Conservation (phyloP, 2,329 filamentous ascomycete genomes). For the Exophiala aquamarina region DNA sequence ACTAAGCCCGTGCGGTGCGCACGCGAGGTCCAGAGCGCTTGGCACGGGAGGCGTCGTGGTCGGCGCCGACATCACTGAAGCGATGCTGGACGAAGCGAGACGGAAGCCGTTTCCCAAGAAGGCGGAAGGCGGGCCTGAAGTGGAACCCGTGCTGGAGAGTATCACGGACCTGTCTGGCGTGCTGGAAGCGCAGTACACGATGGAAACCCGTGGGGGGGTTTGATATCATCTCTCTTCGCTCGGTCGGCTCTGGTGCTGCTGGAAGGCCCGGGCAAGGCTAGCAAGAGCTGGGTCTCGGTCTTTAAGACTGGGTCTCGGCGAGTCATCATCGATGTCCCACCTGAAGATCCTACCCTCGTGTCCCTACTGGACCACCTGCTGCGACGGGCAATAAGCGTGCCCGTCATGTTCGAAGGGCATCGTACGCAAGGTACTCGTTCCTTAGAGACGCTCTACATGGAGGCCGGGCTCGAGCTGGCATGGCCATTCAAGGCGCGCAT, state of each 20-base stretch:
- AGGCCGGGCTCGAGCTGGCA: conserved; percentile 13
- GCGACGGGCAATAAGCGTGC: conserved; percentile 6
- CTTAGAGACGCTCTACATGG: conserved; percentile 11
- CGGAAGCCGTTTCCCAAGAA: not conserved
- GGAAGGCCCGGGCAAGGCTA: conserved; percentile 4
- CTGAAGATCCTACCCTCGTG: conserved; percentile 13
- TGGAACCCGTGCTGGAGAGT: conserved; percentile 11
- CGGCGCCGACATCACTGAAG: conserved; percentile 42
- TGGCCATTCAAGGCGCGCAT: conserved; percentile 10
- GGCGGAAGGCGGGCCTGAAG: not conserved
- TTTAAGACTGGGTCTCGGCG: conserved; percentile 14
- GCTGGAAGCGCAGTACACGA: not conserved
- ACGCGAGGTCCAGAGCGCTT: conserved; percentile 40
- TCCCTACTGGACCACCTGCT: conserved; percentile 12
- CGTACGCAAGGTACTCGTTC: conserved; percentile 13
- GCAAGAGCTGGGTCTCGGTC: conserved; percentile 13
- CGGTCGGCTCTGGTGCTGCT: conserved; percentile 20
- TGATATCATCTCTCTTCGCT: conserved; percentile 9
- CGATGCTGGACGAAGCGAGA: conserved; percentile 41
- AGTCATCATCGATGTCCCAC: conserved; percentile 22
- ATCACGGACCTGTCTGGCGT: conserved; percentile 8
- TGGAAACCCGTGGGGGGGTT: conserved; percentile 11
- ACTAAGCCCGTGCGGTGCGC: too few relatives aligned
- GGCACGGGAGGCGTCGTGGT: conserved; percentile 38
- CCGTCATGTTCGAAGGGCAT: conserved; percentile 3